phyloP scores from a whole-genome alignment of 2,329 filamentous ascomycete species.

The Phyllosticta citribraziliensis region DNA sequence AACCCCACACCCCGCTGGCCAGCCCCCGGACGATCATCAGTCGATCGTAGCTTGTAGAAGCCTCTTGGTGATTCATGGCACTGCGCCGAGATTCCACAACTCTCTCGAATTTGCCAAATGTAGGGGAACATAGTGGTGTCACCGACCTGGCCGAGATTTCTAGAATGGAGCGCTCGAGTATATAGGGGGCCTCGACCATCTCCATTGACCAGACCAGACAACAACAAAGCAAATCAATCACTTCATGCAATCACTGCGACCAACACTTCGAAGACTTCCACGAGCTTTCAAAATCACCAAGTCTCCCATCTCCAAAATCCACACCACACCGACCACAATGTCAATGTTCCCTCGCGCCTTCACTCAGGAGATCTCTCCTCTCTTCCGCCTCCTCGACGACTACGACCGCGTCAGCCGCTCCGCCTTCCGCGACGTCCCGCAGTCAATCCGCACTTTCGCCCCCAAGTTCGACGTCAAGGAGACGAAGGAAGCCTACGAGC shows the following conservation, averaged over 20 bases:
- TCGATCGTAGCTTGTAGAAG: neutral
- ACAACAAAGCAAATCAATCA: slow-evolving; percentile 11
- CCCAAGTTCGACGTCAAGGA: slow-evolving; percentile 75
- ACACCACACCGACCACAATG: slow-evolving; percentile 24
- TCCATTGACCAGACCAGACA: slow-evolving; percentile 17
- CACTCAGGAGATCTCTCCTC: slow-evolving; percentile 30
- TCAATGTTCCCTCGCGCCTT: slow-evolving; percentile 32
- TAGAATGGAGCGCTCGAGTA: slow-evolving; percentile 18
- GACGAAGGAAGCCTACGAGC: slow-evolving; percentile 57
- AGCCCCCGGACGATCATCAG: slow-evolving; percentile 3
- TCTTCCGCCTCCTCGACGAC: slow-evolving; percentile 41
- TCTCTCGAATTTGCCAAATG: slow-evolving; percentile 3
- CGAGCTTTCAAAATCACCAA: slow-evolving; percentile 23
- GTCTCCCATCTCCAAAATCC: slow-evolving; percentile 14
- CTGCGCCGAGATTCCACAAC: neutral
- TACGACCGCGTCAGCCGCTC: slow-evolving; percentile 29
- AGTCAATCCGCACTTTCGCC: slow-evolving; percentile 48
- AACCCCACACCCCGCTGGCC: neutral
- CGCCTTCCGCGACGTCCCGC: slow-evolving; percentile 18
- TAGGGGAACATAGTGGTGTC: neutral
- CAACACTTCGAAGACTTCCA: slow-evolving; percentile 21
- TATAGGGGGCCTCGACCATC: slow-evolving; percentile 17
- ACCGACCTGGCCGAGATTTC: slow-evolving; percentile 17
- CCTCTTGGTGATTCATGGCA: neutral
- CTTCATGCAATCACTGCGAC: slow-evolving; percentile 29